Evolutionary conservation across 2,329 filamentous ascomycete genomes (phyloP), one percentile per base, ranked within the genome.

Genomic region (Aspergillus latus): DNA sequence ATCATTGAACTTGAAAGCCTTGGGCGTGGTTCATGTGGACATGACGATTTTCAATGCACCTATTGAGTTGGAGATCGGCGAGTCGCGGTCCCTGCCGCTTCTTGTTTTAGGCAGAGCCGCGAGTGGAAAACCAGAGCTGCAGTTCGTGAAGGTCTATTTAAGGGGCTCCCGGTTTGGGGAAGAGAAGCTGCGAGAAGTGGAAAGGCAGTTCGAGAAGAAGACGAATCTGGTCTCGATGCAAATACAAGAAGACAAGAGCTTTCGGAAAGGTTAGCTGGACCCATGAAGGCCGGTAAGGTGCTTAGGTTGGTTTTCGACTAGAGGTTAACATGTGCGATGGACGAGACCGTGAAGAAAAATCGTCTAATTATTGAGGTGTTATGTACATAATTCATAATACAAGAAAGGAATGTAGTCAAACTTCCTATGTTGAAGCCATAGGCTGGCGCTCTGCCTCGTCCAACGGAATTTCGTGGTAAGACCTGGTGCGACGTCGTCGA

Each of bases 381-480:
- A 44, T 42, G 37, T 54, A 54, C 46, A 30, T 48, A 28, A 50
- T 28, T 43, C 48, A 56, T 50, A n/a, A 49, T 47, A 43, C 39
- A 46, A 7, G 29, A 55, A 29, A 16, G 39, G n/a, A 52, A 39
- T 13, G 5, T 8, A 11, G n/a, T 5, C 30, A 10, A 47, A 16
- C 29, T 10, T 26, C 15, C 32, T 32, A 51, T 10, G 30, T 11
- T 36, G 40, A 30, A 11, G 65, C 60, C 43, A 64, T 62, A 5
- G 62, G 64, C 6, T 63, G 39, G 13, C 62, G 62, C 51, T 70
- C 69, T n/a, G 43, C 21, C 34, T 52, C 50, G 8, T 70, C 68
- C 2, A 63, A 65, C 10, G 68, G 64, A 52, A 72, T 60, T 37
- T 68, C 63, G 9, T 64, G 58, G 57, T 72, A 72, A 47, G 66